phyloP scores from a whole-genome alignment of 2,329 filamentous ascomycete genomes.

The Beauveria caledonica region DNA sequence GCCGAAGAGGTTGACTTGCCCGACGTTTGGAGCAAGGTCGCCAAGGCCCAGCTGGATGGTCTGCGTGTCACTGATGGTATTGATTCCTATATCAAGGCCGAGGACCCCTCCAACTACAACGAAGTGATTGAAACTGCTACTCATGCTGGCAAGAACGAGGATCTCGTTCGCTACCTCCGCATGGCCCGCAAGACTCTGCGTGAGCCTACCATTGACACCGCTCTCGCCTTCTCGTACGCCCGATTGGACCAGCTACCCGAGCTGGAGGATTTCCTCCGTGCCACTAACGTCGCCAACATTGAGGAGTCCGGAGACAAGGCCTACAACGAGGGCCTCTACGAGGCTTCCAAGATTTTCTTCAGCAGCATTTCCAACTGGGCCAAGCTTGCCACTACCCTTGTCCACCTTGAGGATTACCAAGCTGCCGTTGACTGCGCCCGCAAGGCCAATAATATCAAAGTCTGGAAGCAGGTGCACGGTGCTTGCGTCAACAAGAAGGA shows the following conservation, averaged over 20 bases:
- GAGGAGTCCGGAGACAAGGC: conserved; percentile 98
- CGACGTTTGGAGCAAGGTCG: conserved; percentile 97
- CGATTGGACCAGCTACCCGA: conserved; percentile 86
- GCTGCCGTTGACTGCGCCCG: conserved; percentile 94
- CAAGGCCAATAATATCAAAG: conserved; percentile 98
- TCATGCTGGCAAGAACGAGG: conserved; percentile 93
- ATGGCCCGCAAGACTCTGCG: conserved; percentile 97
- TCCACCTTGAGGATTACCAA: conserved; percentile 96
- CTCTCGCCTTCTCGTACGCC: conserved; percentile 86
- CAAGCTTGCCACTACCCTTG: conserved; percentile 92
- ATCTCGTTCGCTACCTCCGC: conserved; percentile 89
- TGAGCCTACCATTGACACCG: conserved; percentile 89
- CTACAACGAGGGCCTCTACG: conserved; percentile 85
- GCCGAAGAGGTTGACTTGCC: conserved; percentile 90
- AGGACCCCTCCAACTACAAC: conserved; percentile 83
- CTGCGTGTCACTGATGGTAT: conserved; percentile 88
- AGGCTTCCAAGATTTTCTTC: conserved; percentile 98
- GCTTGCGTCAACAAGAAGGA: conserved; percentile 97
- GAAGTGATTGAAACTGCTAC: conserved; percentile 96
- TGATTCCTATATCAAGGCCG: conserved; percentile 93
- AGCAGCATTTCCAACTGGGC: conserved; percentile 99
- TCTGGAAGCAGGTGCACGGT: conserved; percentile 97
- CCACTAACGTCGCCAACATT: conserved; percentile 89
- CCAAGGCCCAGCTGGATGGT: conserved; percentile 94
- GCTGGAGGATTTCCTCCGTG: conserved; percentile 90